Percentiles rank a stretch among this genome's conserved stretches.
Conservation (phyloP, 106 monocot genomes). For the Dendrobium chrysotoxum region DNA sequence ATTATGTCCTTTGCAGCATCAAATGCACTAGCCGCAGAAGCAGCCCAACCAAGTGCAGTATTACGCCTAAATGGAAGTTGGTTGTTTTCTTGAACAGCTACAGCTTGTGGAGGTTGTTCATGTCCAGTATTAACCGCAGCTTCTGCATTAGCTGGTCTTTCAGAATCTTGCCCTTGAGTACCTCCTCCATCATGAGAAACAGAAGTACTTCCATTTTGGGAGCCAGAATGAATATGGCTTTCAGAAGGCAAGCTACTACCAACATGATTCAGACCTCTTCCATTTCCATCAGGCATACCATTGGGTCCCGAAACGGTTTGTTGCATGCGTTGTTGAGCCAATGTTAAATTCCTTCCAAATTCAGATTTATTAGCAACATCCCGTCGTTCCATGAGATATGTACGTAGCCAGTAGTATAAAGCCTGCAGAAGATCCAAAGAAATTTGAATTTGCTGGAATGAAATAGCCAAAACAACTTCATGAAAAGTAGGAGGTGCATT, state of each 20-base stretch:
- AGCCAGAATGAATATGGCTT: slow-evolving; percentile 38
- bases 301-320: slow-evolving; percentile 45
- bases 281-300: slow-evolving; percentile 49
- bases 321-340: slow-evolving; percentile 78
- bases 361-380: slow-evolving; percentile 89
- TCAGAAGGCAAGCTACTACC: slow-evolving; percentile 42
- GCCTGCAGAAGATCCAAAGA: slow-evolving; percentile 43
- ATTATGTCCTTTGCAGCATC: slow-evolving; percentile 99
- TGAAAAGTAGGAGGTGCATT: background rate
- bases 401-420: slow-evolving; percentile 96
- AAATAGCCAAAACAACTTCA: background rate
- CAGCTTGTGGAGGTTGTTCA: slow-evolving; percentile 56
- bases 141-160: slow-evolving; percentile 48
- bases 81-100: slow-evolving; percentile 28
- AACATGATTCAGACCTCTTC: slow-evolving; percentile 33
- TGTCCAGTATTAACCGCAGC: slow-evolving; percentile 35
- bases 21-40: slow-evolving; percentile 87
- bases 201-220: slow-evolving; percentile 29
- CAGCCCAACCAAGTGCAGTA: slow-evolving; percentile 57
- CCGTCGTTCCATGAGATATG: slow-evolving; percentile 97
- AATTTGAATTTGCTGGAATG: background rate
- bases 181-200: slow-evolving; percentile 62
- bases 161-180: slow-evolving; percentile 64
- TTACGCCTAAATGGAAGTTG: slow-evolving; percentile 48
- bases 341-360: slow-evolving; percentile 55